phyloP scores from a whole-genome alignment of 2,329 filamentous ascomycete species.

The Zopfia rhizophila region DNA sequence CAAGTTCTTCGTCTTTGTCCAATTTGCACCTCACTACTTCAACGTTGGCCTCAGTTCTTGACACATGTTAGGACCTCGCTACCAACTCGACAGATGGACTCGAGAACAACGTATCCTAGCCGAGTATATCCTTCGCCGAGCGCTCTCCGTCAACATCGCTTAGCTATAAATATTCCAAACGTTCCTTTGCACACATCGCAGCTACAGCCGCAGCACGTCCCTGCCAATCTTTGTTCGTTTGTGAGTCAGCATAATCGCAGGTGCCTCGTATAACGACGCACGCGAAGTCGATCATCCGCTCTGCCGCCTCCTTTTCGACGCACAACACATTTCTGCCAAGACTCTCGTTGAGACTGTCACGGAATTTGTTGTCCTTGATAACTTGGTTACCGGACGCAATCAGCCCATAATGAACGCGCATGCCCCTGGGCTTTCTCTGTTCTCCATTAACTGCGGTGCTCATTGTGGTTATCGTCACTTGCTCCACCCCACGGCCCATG shows the following conservation, averaged over 20 bases:
- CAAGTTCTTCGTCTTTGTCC: not conserved
- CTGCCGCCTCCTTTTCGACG: conserved; percentile 9
- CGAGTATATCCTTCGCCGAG: conserved; percentile 4
- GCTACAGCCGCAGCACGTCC: conserved; percentile 5
- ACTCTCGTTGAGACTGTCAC: not conserved
- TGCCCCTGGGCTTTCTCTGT: too few relatives aligned
- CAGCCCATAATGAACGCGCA: conserved; percentile 11
- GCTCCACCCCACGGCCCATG: too few relatives aligned
- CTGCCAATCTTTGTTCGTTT: conserved; percentile 14
- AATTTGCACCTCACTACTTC: too few relatives aligned
- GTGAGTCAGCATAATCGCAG: conserved; percentile 16
- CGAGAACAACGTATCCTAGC: conserved; percentile 4
- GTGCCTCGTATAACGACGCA: conserved; percentile 13
- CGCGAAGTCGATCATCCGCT: conserved; percentile 8
- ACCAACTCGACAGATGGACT: not conserved
- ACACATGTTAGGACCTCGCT: conserved; percentile 2
- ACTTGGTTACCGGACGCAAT: conserved; percentile 12
- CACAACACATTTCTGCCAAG: conserved; percentile 2
- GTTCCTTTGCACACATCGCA: conserved; percentile 9
- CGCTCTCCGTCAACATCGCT: conserved; percentile 10
- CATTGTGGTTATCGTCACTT: too few relatives aligned
- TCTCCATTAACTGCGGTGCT: too few relatives aligned
- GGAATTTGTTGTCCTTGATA: not conserved
- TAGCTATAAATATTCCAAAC: conserved; percentile 2
- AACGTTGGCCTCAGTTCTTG: not conserved